A percentile compares a stretch with the other conserved stretches of the same genome.
Evolutionary conservation across 1,284 basidiomycete species (phyloP).

Genomic region (Ceratobasidium sp.): DNA sequence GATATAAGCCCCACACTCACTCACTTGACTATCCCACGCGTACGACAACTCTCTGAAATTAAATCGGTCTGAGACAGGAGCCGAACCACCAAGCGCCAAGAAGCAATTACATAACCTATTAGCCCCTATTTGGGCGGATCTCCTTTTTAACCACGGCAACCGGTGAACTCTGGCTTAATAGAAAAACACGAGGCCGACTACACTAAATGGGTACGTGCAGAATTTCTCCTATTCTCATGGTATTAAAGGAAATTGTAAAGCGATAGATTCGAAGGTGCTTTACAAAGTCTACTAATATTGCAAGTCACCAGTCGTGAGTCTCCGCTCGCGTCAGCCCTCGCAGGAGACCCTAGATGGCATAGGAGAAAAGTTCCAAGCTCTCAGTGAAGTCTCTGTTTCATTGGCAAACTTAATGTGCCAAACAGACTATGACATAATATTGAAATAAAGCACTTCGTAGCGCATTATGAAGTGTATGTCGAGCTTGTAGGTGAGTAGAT

Average conservation of each 20-base stretch:
- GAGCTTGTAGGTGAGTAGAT: too few relatives aligned
- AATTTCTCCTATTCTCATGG: background rate
- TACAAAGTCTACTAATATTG: background rate
- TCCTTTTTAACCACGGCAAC: conserved; percentile 34
- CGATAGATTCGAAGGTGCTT: background rate
- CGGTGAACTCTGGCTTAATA: conserved; percentile 3
- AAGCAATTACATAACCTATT: conserved; percentile 18
- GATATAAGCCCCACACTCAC: background rate
- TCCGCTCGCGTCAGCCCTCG: too few relatives aligned
- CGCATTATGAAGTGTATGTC: too few relatives aligned
- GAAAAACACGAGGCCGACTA: conserved; percentile 40
- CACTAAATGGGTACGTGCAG: conserved; percentile 37
- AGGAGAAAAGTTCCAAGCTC: background rate
- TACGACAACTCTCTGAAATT: background rate
- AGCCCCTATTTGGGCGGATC: conserved; percentile 24
- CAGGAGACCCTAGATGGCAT: background rate
- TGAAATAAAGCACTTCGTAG: too few relatives aligned
- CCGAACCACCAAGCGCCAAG: background rate
- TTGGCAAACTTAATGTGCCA: too few relatives aligned
- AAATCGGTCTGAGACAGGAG: background rate
- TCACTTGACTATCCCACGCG: too few relatives aligned
- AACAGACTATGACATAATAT: too few relatives aligned
- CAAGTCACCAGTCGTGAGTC: background rate
- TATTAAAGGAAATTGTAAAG: too few relatives aligned
- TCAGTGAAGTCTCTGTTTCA: too few relatives aligned